Evolutionary conservation across 2,329 filamentous ascomycete genomes (phyloP).

Genomic region (Plectosphaerella plurivora): DNA sequence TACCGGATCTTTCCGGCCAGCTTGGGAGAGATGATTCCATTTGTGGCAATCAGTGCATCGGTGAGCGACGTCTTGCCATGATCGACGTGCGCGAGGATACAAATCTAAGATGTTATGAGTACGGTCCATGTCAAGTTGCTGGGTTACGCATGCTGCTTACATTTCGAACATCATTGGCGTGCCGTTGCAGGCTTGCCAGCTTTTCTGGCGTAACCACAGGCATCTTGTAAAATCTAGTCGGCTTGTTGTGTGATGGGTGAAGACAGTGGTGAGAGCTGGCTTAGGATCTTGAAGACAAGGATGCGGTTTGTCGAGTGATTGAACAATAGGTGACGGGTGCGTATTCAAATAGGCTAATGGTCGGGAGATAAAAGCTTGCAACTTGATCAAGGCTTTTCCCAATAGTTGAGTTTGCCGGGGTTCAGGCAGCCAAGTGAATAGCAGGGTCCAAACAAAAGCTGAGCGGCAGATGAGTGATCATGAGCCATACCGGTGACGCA

Average conservation of each 20-base stretch:
- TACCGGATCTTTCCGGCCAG: conserved; percentile 97
- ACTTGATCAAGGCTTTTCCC: too few species aligned
- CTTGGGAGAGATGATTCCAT: conserved; percentile 98
- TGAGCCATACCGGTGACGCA: not conserved
- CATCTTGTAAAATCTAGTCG: conserved; percentile 52
- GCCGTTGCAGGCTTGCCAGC: conserved; percentile 82
- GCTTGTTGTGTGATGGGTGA: not conserved
- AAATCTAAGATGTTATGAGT: conserved; percentile 59
- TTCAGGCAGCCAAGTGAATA: too few species aligned
- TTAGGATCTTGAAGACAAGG: too few species aligned
- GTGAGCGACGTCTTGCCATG: conserved; percentile 98
- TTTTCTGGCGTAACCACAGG: conserved; percentile 88
- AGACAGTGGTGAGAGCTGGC: too few species aligned
- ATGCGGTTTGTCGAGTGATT: too few species aligned
- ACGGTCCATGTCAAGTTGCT: not conserved
- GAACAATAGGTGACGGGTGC: too few species aligned
- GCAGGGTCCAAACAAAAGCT: too few species aligned
- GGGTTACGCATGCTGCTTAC: conserved; percentile 43
- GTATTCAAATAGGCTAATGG: too few species aligned
- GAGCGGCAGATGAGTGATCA: not conserved
- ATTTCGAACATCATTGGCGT: conserved; percentile 87
- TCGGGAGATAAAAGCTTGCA: too few species aligned
- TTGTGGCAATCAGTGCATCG: conserved; percentile 93
- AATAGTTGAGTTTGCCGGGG: too few species aligned
- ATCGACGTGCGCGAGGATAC: conserved; percentile 93